Evolutionary conservation across 768 basidiomycete genomes (phyloP), one percentile per base, ranked within the genome.

Genomic region (Candolleomyces aberdarensis): DNA sequence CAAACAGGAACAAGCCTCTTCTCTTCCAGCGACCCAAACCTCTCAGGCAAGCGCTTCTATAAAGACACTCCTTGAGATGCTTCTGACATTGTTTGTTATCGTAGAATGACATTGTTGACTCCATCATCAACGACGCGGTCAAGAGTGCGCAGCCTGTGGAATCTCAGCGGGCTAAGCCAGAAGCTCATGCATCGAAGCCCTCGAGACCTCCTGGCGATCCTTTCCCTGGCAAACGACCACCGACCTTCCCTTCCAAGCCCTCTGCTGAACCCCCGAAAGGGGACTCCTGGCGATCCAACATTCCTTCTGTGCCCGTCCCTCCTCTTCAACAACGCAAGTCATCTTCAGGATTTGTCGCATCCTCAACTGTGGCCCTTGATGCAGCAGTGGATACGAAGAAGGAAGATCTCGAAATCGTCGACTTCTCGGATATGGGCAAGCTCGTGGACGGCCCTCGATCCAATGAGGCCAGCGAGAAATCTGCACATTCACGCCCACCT

Each of bases 401-500:
- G 20, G 89, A 88, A 65, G 82, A 85, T 58, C 79, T 92, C 3
- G 91, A 92, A 66, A 82, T 89, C n/a, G 83, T 94, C 7, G 91
- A 93, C 67, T 94, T 92, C 65, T 82, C 83, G 2, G 91, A 94
- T 51, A 78, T 92, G 70, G 88, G 79, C 47, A 87, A 84, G 73
- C 83, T 93, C 61, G 78, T 89, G 11, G 85, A 83, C 31, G 74
- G 74, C 51, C 52, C 77, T 19, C 70, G 56, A 59, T 22, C 51
- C 65, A 44, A 65, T 62, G 62, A 71, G 43, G 13, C 39, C 60
- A 7, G 58, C 59, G 22, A 64, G 67, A 43, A 64, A 57, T 41
- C 31, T 54, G 40, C 61, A 53, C 62, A 59, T 29, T 31, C 60
- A 19, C 75, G 76, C 20, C 66, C 76, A 20, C 61, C 77, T 10